Evolutionary conservation across 257 asterid species (phyloP).

Genomic region (Hygrophila difformis): DNA sequence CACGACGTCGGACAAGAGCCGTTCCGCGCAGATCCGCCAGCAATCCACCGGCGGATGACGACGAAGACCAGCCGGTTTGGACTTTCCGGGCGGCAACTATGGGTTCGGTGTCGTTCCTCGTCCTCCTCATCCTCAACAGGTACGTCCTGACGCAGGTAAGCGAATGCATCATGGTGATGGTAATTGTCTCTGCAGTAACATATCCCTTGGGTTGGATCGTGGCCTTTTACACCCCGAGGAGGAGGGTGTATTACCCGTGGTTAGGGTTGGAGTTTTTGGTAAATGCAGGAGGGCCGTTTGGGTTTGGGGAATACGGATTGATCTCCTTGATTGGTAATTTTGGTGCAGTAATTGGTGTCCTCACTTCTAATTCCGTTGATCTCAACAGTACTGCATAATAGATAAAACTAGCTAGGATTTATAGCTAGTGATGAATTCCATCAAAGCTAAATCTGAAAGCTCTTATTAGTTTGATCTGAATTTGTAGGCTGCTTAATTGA

Average conservation of each 20-base stretch:
- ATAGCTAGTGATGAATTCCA: too few relatives aligned
- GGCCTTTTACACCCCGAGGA: conserved; percentile 39
- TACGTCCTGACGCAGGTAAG: conserved; percentile 34
- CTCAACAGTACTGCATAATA: too few relatives aligned
- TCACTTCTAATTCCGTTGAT: conserved; percentile 33
- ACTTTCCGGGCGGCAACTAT: conserved; percentile 46
- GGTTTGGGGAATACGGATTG: conserved; percentile 42
- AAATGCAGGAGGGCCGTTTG: conserved; percentile 61
- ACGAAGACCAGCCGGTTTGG: conserved; percentile 38
- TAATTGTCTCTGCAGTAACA: conserved; percentile 17
- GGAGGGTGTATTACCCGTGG: conserved; percentile 26
- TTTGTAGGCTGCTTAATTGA: too few relatives aligned
- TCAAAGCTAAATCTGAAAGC: too few relatives aligned
- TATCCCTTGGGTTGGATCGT: conserved; percentile 38
- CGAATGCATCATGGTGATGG: conserved; percentile 49
- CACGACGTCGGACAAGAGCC: conserved; percentile 10
- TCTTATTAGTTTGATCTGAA: too few relatives aligned
- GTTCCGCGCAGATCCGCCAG: not conserved
- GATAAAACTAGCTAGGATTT: too few relatives aligned
- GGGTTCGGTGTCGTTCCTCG: conserved; percentile 38
- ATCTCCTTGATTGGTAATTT: conserved; percentile 54
- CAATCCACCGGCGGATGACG: not conserved
- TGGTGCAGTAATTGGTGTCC: conserved; percentile 53
- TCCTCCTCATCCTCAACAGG: conserved; percentile 34
- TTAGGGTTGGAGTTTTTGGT: conserved; percentile 41